phyloP scores from a whole-genome alignment of 345 rosid species.

The Passiflora organensis region DNA sequence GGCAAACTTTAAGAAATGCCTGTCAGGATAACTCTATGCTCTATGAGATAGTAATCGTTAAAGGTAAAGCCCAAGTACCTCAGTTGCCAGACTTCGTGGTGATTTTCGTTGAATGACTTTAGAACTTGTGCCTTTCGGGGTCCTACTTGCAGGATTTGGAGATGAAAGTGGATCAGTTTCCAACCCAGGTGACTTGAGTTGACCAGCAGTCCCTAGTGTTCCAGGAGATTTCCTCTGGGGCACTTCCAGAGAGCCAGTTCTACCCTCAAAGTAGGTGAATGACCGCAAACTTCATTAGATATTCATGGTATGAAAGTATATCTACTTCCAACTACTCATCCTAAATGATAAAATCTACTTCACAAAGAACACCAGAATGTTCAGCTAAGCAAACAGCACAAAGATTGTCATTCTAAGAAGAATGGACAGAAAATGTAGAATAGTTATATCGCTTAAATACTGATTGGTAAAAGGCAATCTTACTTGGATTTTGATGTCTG shows the following conservation, averaged over 20 bases:
- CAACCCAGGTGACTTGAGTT: conserved; percentile 45
- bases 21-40: not conserved
- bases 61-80: conserved; percentile 45
- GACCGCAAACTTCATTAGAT: conserved; percentile 11
- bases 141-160: conserved; percentile 42
- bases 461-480: conserved; percentile 21
- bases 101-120: conserved; percentile 70
- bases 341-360: not conserved
- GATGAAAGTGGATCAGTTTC: conserved; percentile 52
- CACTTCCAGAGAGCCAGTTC: conserved; percentile 53
- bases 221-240: conserved; percentile 69
- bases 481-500: conserved; percentile 89
- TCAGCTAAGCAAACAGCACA: not conserved
- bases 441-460: no score
- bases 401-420: not conserved
- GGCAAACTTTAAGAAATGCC: no score
- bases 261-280: conserved; percentile 22
- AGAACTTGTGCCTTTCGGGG: conserved; percentile 67
- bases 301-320: not conserved
- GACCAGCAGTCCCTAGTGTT: conserved; percentile 59
- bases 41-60: not conserved
- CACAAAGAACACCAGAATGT: not conserved
- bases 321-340: not conserved
- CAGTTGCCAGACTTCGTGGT: conserved; percentile 54
- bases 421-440: no score